These are phyloP conservation scores for Quercus dentata DNA, from an alignment of 306 rosid species.

Conservation along the genomic window DNA sequence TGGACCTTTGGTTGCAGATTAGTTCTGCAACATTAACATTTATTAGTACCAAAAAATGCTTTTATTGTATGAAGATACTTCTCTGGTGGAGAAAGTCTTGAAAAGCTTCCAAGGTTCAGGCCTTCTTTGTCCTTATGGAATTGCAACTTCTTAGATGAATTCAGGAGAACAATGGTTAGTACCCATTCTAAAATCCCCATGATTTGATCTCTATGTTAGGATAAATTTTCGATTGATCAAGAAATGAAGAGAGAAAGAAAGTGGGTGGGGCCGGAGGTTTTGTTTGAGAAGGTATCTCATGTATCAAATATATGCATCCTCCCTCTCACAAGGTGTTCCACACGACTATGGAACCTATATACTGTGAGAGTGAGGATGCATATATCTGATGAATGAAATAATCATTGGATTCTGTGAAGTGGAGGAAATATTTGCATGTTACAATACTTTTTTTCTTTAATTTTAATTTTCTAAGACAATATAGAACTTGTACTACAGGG, in stretches of 20 bases:
- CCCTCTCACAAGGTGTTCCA: too few relatives aligned
- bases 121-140: slow-evolving; percentile 52
- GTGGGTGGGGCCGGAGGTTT: not conserved
- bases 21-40: not conserved
- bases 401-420: not conserved
- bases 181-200: not conserved
- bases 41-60: slow-evolving; percentile 9
- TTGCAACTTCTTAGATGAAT: slow-evolving; percentile 68
- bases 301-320: too few relatives aligned
- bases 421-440: not conserved
- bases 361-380: too few relatives aligned
- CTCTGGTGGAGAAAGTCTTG: slow-evolving; percentile 39
- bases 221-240: not conserved
- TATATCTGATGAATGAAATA: too few relatives aligned
- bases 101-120: slow-evolving; percentile 64
- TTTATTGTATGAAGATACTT: slow-evolving; percentile 38
- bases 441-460: not conserved
- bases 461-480: not conserved
- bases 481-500: slow-evolving; percentile 47
- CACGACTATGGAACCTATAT: too few relatives aligned
- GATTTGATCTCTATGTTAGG: not conserved
- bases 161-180: slow-evolving; percentile 82
- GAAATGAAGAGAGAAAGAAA: not conserved
- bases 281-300: not conserved
- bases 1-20: not conserved